Evolutionary conservation across 1,139 yeast genomes (phyloP), one percentile per base, ranked within the genome.

Genomic region (Meyerozyma guilliermondii): DNA sequence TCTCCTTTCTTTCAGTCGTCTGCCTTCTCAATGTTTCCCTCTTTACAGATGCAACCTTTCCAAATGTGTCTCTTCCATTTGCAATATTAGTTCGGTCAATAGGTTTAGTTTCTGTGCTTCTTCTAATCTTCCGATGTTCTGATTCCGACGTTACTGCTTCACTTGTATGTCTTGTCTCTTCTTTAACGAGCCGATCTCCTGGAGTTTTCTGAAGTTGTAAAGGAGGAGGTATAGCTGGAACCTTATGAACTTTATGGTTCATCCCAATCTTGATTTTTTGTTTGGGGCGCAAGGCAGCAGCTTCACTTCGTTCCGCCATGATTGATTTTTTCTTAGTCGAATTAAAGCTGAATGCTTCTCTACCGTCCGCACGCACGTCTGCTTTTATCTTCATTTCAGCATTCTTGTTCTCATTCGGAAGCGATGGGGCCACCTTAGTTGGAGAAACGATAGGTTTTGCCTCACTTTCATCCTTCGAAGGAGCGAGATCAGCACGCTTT

Each of bases 251-350:
- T 37, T 56, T 56, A 38, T 63, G 66, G 38, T 57, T 62, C 47
- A 60, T 53, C 1, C 66, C 56, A 8, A 68, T 56, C 13, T 60
- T 51, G 9, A 66, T 50, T 43, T 62, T 67, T 43, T 64, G 68
- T 43, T 62, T 65, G 18, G 59, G 60, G 33, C 55, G 57, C 41
- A 49, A 56, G 5, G 63, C 58, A 2, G 65, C 61, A 5, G 59
- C 58, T 41, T 64, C 68, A 33, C 58, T 55, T 43, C 64, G 50
- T 42, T 62, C 62, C 10, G 65, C 61, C 60, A 62, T 57, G 47
- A 65, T 51, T 2, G 70, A 61, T 41, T 62, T 63, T 50, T 63
- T 63, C 46, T 59, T 62, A 39, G 61, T 51, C 1, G 55, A 42
- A 2, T 68, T 66, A 3, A 59, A 52, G 17, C 42, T 33, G 1